Conservation (phyloP, 805 yeast species). For the Metschnikowia dekortorum region DNA sequence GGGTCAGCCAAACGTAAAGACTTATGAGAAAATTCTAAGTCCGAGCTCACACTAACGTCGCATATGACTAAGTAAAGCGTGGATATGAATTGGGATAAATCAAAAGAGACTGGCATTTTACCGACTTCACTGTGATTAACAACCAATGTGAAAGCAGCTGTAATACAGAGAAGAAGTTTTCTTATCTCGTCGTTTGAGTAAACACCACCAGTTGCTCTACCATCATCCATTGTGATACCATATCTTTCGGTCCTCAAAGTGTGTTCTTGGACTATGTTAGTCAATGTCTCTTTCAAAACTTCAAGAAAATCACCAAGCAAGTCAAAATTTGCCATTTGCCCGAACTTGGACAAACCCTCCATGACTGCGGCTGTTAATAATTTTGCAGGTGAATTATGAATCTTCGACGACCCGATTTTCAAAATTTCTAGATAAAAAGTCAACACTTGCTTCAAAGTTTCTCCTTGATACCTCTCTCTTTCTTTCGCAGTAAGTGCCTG, state of each 20-base stretch:
- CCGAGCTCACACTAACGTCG: conserved; percentile 70
- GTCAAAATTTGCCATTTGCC: conserved; percentile 90
- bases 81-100: conserved; percentile 74
- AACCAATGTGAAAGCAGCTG: conserved; percentile 84
- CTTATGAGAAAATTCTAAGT: conserved; percentile 80
- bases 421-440: conserved; percentile 74
- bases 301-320: conserved; percentile 88
- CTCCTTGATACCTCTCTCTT: conserved; percentile 80
- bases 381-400: conserved; percentile 41
- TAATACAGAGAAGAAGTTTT: conserved; percentile 74
- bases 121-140: conserved; percentile 58
- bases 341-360: conserved; percentile 87
- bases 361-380: conserved; percentile 74
- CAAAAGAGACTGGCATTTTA: conserved; percentile 62
- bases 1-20: conserved; percentile 81
- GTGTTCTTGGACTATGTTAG: conserved; percentile 46
- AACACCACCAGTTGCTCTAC: conserved; percentile 24
- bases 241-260: conserved; percentile 28
- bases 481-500: conserved; percentile 83
- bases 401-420: conserved; percentile 36
- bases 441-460: conserved; percentile 68
- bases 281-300: conserved; percentile 78
- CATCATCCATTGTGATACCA: conserved; percentile 15
- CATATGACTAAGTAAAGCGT: conserved; percentile 67
- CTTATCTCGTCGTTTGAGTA: conserved; percentile 48